These are phyloP conservation scores for Spiraea crenata DNA, from an alignment of 331 rosid species.

Conservation along the genomic window DNA sequence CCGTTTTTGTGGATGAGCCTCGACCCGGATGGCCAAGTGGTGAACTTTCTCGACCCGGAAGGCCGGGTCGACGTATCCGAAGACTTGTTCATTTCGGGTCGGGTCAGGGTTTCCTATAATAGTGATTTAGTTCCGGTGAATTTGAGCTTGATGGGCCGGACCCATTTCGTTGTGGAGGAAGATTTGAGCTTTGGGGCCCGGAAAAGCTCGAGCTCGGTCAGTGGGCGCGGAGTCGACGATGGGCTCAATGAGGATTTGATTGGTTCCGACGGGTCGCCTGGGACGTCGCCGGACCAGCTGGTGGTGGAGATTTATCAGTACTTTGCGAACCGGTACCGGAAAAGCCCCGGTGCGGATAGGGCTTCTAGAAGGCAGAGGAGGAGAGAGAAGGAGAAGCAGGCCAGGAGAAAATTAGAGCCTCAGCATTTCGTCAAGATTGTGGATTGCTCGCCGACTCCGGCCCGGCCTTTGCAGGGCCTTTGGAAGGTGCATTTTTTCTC, in stretches of 20 bases:
- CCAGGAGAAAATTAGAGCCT: conserved; percentile 76
- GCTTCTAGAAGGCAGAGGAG: conserved; percentile 73
- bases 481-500: conserved; percentile 74
- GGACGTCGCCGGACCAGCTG: conserved; percentile 62
- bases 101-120: conserved; percentile 18
- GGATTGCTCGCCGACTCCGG: conserved; percentile 63
- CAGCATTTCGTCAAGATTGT: conserved; percentile 94
- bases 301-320: conserved; percentile 83
- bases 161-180: conserved; percentile 81
- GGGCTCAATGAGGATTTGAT: conserved; percentile 40
- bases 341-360: conserved; percentile 69
- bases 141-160: conserved; percentile 70
- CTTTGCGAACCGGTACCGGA: conserved; percentile 75
- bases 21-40: conserved; percentile 59
- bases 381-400: conserved; percentile 65
- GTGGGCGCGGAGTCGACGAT: conserved; percentile 37
- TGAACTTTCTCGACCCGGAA: conserved; percentile 55
- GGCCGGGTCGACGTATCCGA: conserved; percentile 42
- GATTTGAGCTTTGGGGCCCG: conserved; percentile 39
- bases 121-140: conserved; percentile 55
- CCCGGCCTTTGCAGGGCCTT: conserved; percentile 89
- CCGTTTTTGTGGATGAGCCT: conserved; percentile 67
- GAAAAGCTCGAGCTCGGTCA: conserved; percentile 44
- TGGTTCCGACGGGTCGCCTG: conserved; percentile 61
- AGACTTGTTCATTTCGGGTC: conserved; percentile 20